A percentile compares a stretch with the other conserved stretches of the same genome.
Evolutionary conservation across 768 basidiomycete genomes (phyloP).

Genomic region (Rhizopogon roseolus): DNA sequence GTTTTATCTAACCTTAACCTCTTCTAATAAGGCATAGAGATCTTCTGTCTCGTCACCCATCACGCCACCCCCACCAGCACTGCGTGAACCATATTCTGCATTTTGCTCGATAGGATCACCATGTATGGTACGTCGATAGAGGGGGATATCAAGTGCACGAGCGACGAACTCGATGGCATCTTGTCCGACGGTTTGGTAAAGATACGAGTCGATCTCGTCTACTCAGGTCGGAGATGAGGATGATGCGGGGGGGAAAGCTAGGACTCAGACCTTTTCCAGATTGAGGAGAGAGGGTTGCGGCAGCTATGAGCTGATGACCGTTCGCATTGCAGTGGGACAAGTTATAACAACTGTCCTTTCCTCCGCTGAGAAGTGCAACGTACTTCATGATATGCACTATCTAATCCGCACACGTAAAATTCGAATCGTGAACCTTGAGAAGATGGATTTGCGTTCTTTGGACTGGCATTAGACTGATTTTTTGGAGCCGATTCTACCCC

Average conservation of each 20-base stretch:
- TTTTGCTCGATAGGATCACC: conserved; percentile 80
- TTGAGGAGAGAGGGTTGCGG: conserved; percentile 83
- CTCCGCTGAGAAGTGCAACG: conserved; percentile 91
- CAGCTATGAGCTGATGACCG: conserved; percentile 82
- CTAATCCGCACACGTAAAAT: no score
- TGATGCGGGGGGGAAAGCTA: conserved; percentile 5
- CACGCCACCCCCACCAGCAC: conserved; percentile 44
- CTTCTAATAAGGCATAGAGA: conserved; percentile 63
- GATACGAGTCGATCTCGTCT: conserved; percentile 98
- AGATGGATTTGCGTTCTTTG: no score
- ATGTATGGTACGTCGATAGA: conserved; percentile 76
- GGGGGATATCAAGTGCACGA: conserved; percentile 77
- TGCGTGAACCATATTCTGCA: conserved; percentile 78
- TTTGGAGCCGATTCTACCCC: conserved; percentile 10
- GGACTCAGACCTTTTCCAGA: conserved; percentile 69
- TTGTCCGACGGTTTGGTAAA: conserved; percentile 99
- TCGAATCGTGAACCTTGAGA: no score
- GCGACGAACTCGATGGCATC: conserved; percentile 88
- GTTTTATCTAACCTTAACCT: conserved; percentile 65
- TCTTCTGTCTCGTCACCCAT: conserved; percentile 96
- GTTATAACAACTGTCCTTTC: conserved; percentile 97
- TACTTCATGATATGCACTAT: conserved; percentile 63
- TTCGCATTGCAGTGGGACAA: conserved; percentile 83
- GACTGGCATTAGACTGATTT: no score
- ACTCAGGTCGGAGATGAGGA: conserved; percentile 5